phyloP scores from a whole-genome alignment of 176 grass and related monocot genomes.

The Melocanna baccifera region DNA sequence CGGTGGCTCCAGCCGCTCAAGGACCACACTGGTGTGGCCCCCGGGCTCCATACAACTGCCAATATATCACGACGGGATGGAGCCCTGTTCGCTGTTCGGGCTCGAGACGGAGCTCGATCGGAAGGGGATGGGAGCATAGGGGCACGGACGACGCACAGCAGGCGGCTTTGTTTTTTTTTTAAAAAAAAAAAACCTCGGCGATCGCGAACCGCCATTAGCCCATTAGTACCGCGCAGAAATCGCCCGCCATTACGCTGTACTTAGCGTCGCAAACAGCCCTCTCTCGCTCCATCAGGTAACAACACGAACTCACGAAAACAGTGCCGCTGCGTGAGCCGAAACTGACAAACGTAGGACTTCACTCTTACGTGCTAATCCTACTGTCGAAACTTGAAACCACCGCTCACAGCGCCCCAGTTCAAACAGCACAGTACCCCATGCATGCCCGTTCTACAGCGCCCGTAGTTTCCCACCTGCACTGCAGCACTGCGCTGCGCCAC shows the following conservation, averaged over 20 bases:
- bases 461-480: slow-evolving; percentile 22
- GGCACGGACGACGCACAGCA: no score
- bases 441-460: not conserved
- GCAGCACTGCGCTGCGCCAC: not conserved
- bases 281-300: not conserved
- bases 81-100: not conserved
- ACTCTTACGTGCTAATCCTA: not conserved
- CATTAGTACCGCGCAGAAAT: not conserved
- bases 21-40: not conserved
- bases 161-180: not conserved
- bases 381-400: not conserved
- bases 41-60: not conserved
- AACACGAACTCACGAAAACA: not conserved
- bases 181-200: not conserved
- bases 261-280: not conserved
- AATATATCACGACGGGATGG: slow-evolving; percentile 8
- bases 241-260: not conserved
- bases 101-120: not conserved
- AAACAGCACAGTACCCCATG: not conserved
- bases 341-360: not conserved
- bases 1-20: not conserved
- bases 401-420: not conserved
- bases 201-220: not conserved
- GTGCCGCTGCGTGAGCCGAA: not conserved
- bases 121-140: no score